Base-by-base conservation (phyloP, 2,329 filamentous ascomycete species). In the Rhynchosporium secalis region DNA sequence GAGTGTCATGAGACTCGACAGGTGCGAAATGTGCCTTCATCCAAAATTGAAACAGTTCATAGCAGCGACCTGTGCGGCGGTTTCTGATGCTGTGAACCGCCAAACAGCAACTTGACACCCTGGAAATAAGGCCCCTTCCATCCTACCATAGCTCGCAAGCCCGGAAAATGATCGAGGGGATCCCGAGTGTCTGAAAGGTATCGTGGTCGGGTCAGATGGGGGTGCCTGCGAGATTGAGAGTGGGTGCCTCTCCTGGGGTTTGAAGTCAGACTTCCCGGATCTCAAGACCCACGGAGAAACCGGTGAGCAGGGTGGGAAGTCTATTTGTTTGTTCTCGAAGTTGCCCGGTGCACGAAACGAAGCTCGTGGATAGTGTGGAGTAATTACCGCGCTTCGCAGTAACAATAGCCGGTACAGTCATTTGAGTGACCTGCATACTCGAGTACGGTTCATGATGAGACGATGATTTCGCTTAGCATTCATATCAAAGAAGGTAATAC, bases 31-130 rank as follows among this genome's bases (percentile, higher is more conserved):
- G 4, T 47, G 45, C 9, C 6, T 55, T 55, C 52, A 56, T 56
- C 52, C 52, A 43, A 56, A 43, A 56, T 56, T 56, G 52, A 41
- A 43, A 41, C 52, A 56, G 10, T 31, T 56, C 40, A 31, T 43
- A 5, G 9, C 12, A 43, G 20, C 20, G 20, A n/a, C 29, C 41
- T 56, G 20, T 38, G 49, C 49, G 49, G 49, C 49, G 49, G 49
- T 52, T 31, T 52, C 38, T 52, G 49, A 33, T 52, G 49, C 49
- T 33, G 49, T 20, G 31, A 38, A 52, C 33, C 49, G 49, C 38
- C 31, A 52, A 20, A 31, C 48, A 33, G 29, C 41, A 5, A 13
- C 2, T 43, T 15, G 29, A 13, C 10, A 31, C 5, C 4, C 7
- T 15, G 43, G 43, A n/a, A 31, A 33, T 12, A 29, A 29, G 28